Conservation (phyloP, 495 filamentous ascomycete genomes). For the Tirmania nivea region DNA sequence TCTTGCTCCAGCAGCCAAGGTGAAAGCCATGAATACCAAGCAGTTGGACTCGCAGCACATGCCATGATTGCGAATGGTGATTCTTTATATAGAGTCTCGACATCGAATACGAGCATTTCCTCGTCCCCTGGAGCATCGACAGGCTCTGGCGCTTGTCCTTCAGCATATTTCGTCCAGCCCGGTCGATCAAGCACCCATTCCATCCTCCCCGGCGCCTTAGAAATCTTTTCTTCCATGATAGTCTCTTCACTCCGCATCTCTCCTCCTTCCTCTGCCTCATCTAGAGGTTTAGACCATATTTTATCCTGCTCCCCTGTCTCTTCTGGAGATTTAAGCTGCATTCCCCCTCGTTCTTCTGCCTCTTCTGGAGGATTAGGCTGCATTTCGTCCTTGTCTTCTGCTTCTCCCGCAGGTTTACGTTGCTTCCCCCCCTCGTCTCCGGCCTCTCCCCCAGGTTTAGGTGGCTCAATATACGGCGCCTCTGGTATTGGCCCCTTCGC, state of each 20-base stretch:
- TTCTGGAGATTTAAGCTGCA: no score
- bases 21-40: conserved; percentile 95
- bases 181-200: conserved; percentile 23
- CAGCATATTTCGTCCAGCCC: conserved; percentile 82
- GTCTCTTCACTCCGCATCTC: no score
- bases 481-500: conserved; percentile 39
- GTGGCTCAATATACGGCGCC: conserved; percentile 28
- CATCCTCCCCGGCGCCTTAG: conserved; percentile 15
- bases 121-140: conserved; percentile 53
- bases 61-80: conserved; percentile 89
- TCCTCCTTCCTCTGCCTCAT: no score
- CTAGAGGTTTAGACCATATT: no score
- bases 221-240: conserved; percentile 37
- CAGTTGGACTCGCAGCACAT: conserved; percentile 62
- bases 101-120: conserved; percentile 74
- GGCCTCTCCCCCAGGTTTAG: no score
- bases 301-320: no score
- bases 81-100: conserved; percentile 89
- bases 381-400: no score
- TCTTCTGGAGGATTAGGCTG: no score
- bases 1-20: conserved; percentile 65
- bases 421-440: no score
- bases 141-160: background rate
- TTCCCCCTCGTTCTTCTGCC: no score
- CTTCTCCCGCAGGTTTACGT: no score